Evolutionary conservation across 2,329 filamentous ascomycete genomes (phyloP).

Genomic region (Ustilaginoidea virens): DNA sequence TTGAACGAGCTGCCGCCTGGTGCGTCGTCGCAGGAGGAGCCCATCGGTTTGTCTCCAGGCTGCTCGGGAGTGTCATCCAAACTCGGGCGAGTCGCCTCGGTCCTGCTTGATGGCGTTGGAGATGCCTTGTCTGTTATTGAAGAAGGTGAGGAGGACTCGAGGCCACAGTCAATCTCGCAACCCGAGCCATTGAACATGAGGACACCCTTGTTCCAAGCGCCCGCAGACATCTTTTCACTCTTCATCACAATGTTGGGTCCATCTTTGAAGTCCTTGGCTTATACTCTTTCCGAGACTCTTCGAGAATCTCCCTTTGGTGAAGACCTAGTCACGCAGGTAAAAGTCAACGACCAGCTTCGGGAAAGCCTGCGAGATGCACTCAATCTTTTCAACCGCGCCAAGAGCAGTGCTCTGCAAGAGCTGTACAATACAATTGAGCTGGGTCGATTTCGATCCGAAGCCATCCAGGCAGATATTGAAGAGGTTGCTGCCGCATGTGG

Average conservation of each 20-base stretch:
- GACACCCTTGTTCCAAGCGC: constrained; percentile 33
- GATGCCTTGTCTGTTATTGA: constrained; percentile 46
- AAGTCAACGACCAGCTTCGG: constrained; percentile 64
- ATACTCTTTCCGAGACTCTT: constrained; percentile 76
- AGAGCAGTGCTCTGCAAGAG: constrained; percentile 59
- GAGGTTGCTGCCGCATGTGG: constrained; percentile 96
- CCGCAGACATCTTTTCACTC: constrained; percentile 76
- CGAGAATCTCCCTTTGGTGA: constrained; percentile 71
- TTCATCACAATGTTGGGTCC: constrained; percentile 84
- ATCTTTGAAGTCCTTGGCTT: constrained; percentile 91
- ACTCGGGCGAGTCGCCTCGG: constrained; percentile 13
- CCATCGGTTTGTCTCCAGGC: constrained; percentile 5
- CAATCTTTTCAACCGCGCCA: constrained; percentile 59
- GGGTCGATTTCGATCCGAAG: constrained; percentile 49
- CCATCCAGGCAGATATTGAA: constrained; percentile 82
- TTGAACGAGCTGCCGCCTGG: constrained; percentile 43
- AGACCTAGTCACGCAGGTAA: constrained; percentile 50
- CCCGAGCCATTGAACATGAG: constrained; percentile 15
- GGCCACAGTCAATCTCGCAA: constrained; percentile 9
- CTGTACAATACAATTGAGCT: constrained; percentile 72
- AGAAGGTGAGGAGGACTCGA: constrained; percentile 33
- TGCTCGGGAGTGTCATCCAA: constrained; percentile 11
- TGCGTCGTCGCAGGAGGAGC: constrained; percentile 2
- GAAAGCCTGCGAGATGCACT: constrained; percentile 70
- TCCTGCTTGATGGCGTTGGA: constrained; percentile 21